phyloP scores from a whole-genome alignment of 192 early-diverging fungal genomes.

The Pilobolus umbonatus region DNA sequence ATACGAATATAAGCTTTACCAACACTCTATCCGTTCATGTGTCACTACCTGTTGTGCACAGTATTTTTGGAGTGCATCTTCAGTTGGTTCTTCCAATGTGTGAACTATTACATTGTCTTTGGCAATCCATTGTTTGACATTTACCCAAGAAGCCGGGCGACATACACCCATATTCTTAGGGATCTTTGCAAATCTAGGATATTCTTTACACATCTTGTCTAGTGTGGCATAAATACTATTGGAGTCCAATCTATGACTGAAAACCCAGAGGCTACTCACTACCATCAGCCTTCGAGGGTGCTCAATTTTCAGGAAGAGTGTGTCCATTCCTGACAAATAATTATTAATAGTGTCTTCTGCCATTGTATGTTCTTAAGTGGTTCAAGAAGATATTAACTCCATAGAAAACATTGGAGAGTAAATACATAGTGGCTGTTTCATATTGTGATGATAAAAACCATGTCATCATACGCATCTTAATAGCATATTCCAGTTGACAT shows the following conservation, averaged over 20 bases:
- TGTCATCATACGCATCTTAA: too few relatives aligned
- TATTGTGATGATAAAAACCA: too few relatives aligned
- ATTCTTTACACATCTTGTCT: not conserved
- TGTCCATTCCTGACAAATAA: constrained; percentile 25
- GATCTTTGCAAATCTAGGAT: not conserved
- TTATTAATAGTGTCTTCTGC: too few relatives aligned
- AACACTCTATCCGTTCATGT: not conserved
- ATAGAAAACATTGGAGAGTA: too few relatives aligned
- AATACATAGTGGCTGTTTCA: too few relatives aligned
- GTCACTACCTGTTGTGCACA: not conserved
- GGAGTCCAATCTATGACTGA: constrained; percentile 7
- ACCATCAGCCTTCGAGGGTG: constrained; percentile 26
- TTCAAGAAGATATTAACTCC: too few relatives aligned
- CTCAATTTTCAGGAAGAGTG: constrained; percentile 25
- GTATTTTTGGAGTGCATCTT: constrained; percentile 15
- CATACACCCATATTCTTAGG: not conserved
- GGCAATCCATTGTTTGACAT: not conserved
- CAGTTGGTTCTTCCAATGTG: constrained; percentile 16
- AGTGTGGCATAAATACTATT: not conserved
- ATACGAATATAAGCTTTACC: constrained; percentile 4
- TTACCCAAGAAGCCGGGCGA: not conserved
- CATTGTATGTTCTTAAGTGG: too few relatives aligned
- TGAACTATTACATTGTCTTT: not conserved
- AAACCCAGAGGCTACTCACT: constrained; percentile 24
- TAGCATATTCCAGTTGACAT: too few relatives aligned